phyloP scores from a whole-genome alignment of 371 early-diverging fungal species.

The Mucor saturninus region DNA sequence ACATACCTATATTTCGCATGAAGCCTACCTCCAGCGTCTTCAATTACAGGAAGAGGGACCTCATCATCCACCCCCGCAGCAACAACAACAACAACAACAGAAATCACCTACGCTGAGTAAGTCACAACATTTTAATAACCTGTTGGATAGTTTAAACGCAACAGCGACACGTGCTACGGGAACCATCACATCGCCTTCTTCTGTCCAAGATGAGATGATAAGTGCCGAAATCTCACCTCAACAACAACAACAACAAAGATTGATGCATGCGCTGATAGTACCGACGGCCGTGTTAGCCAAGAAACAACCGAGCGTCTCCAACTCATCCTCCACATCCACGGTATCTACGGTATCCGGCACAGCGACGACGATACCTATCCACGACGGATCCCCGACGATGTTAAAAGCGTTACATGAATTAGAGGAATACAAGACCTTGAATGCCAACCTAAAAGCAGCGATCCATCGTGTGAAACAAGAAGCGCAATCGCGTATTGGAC shows the following conservation, averaged over 20 bases:
- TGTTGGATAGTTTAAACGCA: too few species aligned
- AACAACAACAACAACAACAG: not conserved
- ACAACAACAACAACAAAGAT: not conserved
- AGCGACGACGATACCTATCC: too few species aligned
- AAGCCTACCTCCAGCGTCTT: not conserved
- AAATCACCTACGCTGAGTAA: too few species aligned
- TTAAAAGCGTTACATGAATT: not conserved
- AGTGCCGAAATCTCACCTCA: not conserved
- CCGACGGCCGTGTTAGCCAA: constrained; percentile 5
- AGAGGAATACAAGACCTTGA: not conserved
- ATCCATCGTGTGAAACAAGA: not conserved
- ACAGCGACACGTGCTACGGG: too few species aligned
- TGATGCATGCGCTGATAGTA: not conserved
- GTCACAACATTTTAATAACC: too few species aligned
- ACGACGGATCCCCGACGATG: not conserved
- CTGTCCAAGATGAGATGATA: too few species aligned
- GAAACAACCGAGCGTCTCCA: not conserved
- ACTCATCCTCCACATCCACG: not conserved
- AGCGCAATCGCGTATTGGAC: not conserved
- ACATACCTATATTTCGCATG: constrained; percentile 7
- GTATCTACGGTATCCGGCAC: not conserved
- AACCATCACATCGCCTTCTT: too few species aligned
- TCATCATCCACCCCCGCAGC: not conserved
- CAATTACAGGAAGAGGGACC: not conserved
- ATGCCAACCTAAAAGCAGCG: not conserved